Conservation (phyloP, 306 rosid species). For the Sindora glabra region DNA sequence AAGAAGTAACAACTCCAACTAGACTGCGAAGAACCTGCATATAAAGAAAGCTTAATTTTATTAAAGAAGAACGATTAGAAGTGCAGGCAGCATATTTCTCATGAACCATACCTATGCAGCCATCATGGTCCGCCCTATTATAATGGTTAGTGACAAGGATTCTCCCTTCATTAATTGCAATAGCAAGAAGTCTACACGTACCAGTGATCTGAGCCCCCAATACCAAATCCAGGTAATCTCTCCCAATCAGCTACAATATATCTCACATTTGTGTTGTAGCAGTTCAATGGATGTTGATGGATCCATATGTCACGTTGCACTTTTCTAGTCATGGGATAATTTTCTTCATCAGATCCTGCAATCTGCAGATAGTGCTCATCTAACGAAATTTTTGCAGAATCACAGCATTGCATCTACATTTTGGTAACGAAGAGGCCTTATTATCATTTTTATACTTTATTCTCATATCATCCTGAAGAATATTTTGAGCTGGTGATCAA, state of each 20-base stretch:
- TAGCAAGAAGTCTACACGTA: constrained; percentile 83
- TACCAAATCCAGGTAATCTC: constrained; percentile 78
- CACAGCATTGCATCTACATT: too few species aligned
- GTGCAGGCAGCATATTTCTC: background rate
- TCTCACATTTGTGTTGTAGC: constrained; percentile 44
- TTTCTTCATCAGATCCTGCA: constrained; percentile 87
- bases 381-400: too few species aligned
- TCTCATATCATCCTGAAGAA: too few species aligned
- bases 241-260: constrained; percentile 94
- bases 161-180: constrained; percentile 80
- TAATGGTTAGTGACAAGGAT: constrained; percentile 68
- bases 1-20: constrained; percentile 95
- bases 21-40: constrained; percentile 52
- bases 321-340: constrained; percentile 78
- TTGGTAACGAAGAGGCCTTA: too few species aligned
- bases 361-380: constrained; percentile 57
- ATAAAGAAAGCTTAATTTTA: background rate
- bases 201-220: constrained; percentile 87
- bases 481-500: too few species aligned
- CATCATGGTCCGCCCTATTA: constrained; percentile 84
- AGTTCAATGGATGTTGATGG: constrained; percentile 85
- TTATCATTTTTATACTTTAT: too few species aligned
- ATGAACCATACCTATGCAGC: constrained; percentile 55
- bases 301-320: constrained; percentile 86
- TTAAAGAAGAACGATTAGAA: background rate